Evolutionary conservation across 2,329 filamentous ascomycete genomes (phyloP).

Genomic region (Trichoderma asperellum): DNA sequence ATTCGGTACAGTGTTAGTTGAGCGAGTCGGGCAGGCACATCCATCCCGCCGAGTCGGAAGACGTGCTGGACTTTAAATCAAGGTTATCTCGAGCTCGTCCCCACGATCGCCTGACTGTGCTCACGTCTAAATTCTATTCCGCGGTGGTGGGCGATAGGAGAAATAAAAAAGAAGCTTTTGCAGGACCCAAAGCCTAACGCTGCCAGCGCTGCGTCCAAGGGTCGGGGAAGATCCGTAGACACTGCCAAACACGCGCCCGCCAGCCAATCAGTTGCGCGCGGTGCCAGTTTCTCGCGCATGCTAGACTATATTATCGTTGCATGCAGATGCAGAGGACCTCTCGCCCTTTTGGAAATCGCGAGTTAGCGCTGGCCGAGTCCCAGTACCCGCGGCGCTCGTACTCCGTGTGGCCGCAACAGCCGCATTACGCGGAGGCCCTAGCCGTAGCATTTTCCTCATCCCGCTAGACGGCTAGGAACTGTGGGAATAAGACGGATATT

Average conservation of each 20-base stretch:
- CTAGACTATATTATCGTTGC: not conserved
- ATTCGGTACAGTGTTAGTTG: not conserved
- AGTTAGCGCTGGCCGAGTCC: not conserved
- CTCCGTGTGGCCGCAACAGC: conserved; percentile 23
- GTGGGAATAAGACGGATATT: conserved; percentile 13
- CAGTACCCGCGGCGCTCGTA: conserved; percentile 12
- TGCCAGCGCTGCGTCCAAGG: not conserved
- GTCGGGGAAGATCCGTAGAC: not conserved
- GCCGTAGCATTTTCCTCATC: conserved; percentile 17
- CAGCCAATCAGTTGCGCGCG: not conserved
- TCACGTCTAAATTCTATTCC: not conserved
- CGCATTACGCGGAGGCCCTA: not conserved
- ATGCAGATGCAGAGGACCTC: not conserved
- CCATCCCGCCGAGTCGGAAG: not conserved
- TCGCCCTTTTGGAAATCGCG: not conserved
- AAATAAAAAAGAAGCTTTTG: not conserved
- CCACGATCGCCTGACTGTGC: conserved; percentile 9
- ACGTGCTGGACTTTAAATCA: conserved; percentile 19
- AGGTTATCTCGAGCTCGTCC: conserved; percentile 14
- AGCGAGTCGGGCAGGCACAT: not conserved
- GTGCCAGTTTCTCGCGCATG: not conserved
- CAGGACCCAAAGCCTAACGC: not conserved
- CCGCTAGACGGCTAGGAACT: conserved; percentile 6
- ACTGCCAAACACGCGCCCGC: not conserved
- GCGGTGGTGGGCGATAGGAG: not conserved